Percentiles rank a stretch among this genome's conserved stretches.
phyloP scores from a whole-genome alignment of 192 early-diverging fungal genomes.

The Geranomyces variabilis region DNA sequence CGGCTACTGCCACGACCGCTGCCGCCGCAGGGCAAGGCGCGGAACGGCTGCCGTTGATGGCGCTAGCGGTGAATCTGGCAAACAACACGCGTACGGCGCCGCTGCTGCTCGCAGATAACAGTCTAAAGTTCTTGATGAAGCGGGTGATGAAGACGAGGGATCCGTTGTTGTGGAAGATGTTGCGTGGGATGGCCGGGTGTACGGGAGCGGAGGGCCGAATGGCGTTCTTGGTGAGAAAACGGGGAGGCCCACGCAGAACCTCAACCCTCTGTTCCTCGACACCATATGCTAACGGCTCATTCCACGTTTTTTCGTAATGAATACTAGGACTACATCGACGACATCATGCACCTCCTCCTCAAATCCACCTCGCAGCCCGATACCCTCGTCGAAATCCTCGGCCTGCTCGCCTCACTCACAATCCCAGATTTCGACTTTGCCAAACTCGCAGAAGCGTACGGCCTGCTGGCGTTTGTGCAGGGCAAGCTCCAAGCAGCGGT shows the following conservation, averaged over 20 bases:
- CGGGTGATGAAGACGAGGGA: slow-evolving; percentile 58
- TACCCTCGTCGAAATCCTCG: slow-evolving; percentile 53
- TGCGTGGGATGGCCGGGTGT: slow-evolving; percentile 48
- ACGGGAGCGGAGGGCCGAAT: slow-evolving; percentile 40
- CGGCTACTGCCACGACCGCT: too few species aligned
- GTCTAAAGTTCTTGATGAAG: slow-evolving; percentile 58
- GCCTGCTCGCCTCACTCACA: slow-evolving; percentile 48
- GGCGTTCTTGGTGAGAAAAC: slow-evolving; percentile 46
- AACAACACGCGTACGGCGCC: slow-evolving; percentile 40
- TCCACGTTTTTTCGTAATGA: too few species aligned
- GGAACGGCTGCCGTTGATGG: slow-evolving; percentile 43
- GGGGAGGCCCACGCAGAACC: neutral
- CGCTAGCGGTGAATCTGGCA: slow-evolving; percentile 58
- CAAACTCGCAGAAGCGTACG: slow-evolving; percentile 54
- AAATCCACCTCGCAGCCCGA: slow-evolving; percentile 44
- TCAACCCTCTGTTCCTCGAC: too few species aligned
- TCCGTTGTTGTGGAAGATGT: slow-evolving; percentile 58
- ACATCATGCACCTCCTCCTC: slow-evolving; percentile 51
- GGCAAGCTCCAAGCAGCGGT: slow-evolving; percentile 27
- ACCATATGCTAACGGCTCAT: too few species aligned
- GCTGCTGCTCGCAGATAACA: slow-evolving; percentile 48
- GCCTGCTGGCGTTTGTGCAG: slow-evolving; percentile 45
- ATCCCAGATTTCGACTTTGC: slow-evolving; percentile 60
- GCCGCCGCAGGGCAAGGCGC: neutral
- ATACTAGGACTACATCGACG: slow-evolving; percentile 57